Evolutionary conservation across 208 protist genomes (phyloP), one percentile per base, ranked within the genome.

Genomic region (Porcisia hertigi): DNA sequence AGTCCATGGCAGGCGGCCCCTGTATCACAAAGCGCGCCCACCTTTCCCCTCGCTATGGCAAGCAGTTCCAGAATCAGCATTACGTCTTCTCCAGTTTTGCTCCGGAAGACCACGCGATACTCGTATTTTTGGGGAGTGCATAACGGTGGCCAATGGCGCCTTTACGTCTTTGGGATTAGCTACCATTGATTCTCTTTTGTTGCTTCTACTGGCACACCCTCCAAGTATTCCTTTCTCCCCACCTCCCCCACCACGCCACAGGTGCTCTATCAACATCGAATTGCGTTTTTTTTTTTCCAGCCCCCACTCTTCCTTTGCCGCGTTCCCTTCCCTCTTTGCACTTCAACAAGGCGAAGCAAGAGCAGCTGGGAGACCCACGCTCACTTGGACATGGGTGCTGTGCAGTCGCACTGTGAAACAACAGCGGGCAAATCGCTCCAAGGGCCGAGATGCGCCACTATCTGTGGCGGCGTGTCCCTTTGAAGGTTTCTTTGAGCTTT

Each of bases 31-130:
- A 76, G 43, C 41, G 71, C 57, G 47, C 77, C 3, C 34, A 73
- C 20, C 77, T 81, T 12, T 76, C 77, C 1, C 41, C 75, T 20
- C 53, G 23, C 9, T 72, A 77, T 25, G 72, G 73, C 66, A 79
- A 80, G 52, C 75, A 62, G 49, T 87, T 85, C 43, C n/a, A 64
- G 39, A 45, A 75, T 53, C 45, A 77, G 9, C 73, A 77, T 49
- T 85, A 85, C 64, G 75, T 83, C 25, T 84, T 86, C 69, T 70
- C 80, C 18, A 83, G 77, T 43, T 84, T 77, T 67, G 63, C 82
- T 23, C 69, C 74, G 36, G 70, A 83, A 36, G 77, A 84, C 57
- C 82, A 85, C 69, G 41, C 70, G 30, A 71, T 84, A 39, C 69
- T 82, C 11, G 58, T 88, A 0, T 86, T 86, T 54, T 57, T 92